Conservation (phyloP, 2,329 filamentous ascomycete species). For the Aspergillus carbonarius region DNA sequence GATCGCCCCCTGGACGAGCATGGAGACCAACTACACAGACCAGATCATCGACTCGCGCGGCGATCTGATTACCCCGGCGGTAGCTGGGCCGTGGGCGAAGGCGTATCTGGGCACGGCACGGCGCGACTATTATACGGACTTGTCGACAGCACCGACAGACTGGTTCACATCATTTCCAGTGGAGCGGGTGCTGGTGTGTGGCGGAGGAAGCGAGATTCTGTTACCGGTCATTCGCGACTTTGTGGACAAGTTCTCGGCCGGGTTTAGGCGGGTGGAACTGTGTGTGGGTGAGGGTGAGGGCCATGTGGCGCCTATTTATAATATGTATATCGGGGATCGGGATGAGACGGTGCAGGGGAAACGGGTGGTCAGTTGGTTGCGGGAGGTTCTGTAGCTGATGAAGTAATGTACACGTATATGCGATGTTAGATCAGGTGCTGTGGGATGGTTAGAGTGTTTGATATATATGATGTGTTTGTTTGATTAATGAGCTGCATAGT, state of each 20-base stretch:
- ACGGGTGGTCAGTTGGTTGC: slow-evolving; percentile 38
- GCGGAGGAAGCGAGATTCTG: slow-evolving; percentile 57
- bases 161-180: slow-evolving; percentile 57
- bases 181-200: slow-evolving; percentile 53
- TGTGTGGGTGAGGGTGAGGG: slow-evolving; percentile 40
- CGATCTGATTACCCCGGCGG: slow-evolving; percentile 49
- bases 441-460: not conserved
- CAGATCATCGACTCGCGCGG: slow-evolving; percentile 49
- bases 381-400: slow-evolving; percentile 24
- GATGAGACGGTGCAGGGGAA: slow-evolving; percentile 42
- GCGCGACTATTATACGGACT: slow-evolving; percentile 56
- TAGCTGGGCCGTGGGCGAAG: slow-evolving; percentile 47
- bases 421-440: not conserved
- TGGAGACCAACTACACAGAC: slow-evolving; percentile 47
- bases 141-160: slow-evolving; percentile 47
- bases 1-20: slow-evolving; percentile 59
- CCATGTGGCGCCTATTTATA: slow-evolving; percentile 45
- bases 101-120: slow-evolving; percentile 47
- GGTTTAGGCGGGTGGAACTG: slow-evolving; percentile 31
- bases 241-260: slow-evolving; percentile 45
- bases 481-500: too few species aligned
- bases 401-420: slow-evolving; percentile 10
- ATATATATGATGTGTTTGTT: not conserved
- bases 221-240: slow-evolving; percentile 57
- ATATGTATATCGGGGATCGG: slow-evolving; percentile 35